Base-by-base conservation (phyloP, 2,329 filamentous ascomycete species). In the Pseudogymnoascus destructans region DNA sequence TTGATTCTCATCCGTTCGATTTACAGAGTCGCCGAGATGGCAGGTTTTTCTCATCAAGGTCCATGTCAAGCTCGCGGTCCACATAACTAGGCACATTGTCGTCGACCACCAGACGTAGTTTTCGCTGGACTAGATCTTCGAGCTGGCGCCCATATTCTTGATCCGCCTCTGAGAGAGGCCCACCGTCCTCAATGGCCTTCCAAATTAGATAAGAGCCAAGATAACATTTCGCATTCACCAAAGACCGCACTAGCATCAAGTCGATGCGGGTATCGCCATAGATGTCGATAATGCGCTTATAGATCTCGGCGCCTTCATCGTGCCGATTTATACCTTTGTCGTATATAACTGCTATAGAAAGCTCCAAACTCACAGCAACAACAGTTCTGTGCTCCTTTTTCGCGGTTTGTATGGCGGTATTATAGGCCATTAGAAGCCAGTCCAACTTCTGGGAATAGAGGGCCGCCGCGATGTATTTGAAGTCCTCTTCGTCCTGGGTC, bases 11-110 rank as follows among this genome's bases (percentile, higher is more conserved):
- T 79, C 64, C 75, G 85, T 7, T 82, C 78, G 62, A 77, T 82
- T 40, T 88, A 82, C 69, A 78, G 85, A 58, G 79, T 86, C 19
- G 79, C 79, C 0, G 84, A 88, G 74, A 70, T 88, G 62, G 79
- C 77, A 46, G 19, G 11, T 46, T 46, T 46, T 46, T 23, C 19
- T 46, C 21, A n/a, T 46, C 25, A 25, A 46, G 40, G 21, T 25
- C 21, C 21, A 46, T 46, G 21, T 46, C 40, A 25, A 23, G 40
- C 40, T 25, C 40, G 13, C 40, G 40, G 3, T 46, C 40, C 7
- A 21, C 40, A 15, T 25, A 46, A 46, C 40, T 46, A 5, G 40
- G 40, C 13, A 46, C 40, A 46, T 46, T 46, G 21, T 46, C 21
- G 21, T 46, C 40, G 5, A 46, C 40, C 6, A 6, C 21, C 9